Evolutionary conservation across 2,329 filamentous ascomycete genomes (phyloP), one percentile per base, ranked within the genome.

Genomic region (Emmonsia crescens): DNA sequence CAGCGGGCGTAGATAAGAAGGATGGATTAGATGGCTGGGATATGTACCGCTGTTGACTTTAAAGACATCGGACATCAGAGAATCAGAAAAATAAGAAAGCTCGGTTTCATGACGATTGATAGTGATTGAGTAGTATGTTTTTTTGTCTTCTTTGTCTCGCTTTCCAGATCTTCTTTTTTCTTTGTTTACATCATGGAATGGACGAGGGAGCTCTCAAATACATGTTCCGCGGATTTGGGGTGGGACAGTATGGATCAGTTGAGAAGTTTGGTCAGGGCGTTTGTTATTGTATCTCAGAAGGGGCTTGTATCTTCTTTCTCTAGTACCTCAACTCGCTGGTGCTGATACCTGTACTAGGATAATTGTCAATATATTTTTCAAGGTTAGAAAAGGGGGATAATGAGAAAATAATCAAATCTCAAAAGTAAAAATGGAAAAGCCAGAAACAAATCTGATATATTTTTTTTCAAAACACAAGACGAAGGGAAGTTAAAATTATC

Each of bases 1-100:
- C 16, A 19, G 29, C 9, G 49, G 49, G 10, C 14, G 21, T 21
- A 27, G 44, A 48, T 48, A 27, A 48, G n/a, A 27, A 40, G 46
- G 46, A 60, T 44, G 59, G 36, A 16, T 44, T 60, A 24, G 48
- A 60, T 51, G 59, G 59, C 24, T 60, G 59, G 59, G 21, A 36
- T 5, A 12, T 60, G 19, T 60, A 60, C 48, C n/a, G 24, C 33
- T 60, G 48, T 60, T 60, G 33, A 60, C 24, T 31, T 9, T 33
- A 24, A 10, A 29, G 27, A 33, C 5, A 52, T 16, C 49, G 21
- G 21, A 52, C 10, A 2, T 52, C 42, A 44, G 27, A 29, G n/a
- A 48, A 52, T 52, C 24, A 31, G 27, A 31, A 52, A 52, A 29
- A 31, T 12, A 19, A 3, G n/a, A 19, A 54, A 36, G 29, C n/a